Evolutionary conservation across 371 early-diverging fungal species (phyloP).

Genomic region (Lichtheimia ramosa): DNA sequence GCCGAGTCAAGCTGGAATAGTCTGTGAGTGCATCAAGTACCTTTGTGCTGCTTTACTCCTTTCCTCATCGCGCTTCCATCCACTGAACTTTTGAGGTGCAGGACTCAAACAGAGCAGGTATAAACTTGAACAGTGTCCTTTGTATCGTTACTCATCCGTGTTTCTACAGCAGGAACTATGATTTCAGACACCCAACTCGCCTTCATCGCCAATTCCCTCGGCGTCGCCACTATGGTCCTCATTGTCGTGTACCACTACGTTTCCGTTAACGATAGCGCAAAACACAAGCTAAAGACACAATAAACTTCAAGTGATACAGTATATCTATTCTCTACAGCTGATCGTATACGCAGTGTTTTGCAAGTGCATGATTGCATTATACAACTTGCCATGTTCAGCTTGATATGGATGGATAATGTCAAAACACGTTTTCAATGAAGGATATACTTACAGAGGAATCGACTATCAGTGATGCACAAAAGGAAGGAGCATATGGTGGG

Average conservation of each 20-base stretch:
- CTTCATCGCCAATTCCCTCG: constrained; percentile 56
- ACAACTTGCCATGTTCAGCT: background rate
- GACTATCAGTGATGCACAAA: too few species aligned
- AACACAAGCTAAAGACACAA: constrained; percentile 1
- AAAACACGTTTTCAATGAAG: background rate
- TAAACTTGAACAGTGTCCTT: too few species aligned
- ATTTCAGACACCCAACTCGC: constrained; percentile 60
- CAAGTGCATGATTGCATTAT: background rate
- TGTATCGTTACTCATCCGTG: too few species aligned
- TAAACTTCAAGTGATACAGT: constrained; percentile 3
- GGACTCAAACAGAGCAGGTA: too few species aligned
- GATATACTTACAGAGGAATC: too few species aligned
- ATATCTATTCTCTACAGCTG: background rate
- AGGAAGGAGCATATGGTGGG: too few species aligned
- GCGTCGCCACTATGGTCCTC: constrained; percentile 57
- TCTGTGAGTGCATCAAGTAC: background rate
- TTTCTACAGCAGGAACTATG: constrained; percentile 18
- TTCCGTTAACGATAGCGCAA: constrained; percentile 40
- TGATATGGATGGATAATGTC: background rate
- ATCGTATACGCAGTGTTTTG: background rate
- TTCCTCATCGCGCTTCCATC: background rate
- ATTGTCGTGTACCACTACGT: constrained; percentile 62
- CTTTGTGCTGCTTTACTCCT: background rate
- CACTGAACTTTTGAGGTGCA: background rate
- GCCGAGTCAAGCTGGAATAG: constrained; percentile 1